Base-by-base conservation (phyloP, 1,284 basidiomycete species). In the Kalmanozyma brasiliensis region DNA sequence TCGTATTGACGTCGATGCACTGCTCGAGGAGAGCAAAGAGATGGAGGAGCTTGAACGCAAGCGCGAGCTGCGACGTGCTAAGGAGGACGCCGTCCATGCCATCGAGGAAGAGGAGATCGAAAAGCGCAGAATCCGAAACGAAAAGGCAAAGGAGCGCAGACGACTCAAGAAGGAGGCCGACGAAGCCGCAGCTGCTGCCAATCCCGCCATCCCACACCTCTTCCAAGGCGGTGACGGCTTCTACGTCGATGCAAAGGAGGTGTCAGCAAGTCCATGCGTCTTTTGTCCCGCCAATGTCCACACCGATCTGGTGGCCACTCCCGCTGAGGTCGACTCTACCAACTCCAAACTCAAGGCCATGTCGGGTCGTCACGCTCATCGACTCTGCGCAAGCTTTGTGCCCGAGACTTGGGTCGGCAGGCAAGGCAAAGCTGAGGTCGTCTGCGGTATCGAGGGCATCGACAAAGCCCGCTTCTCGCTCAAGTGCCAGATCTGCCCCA, bases 401-500 rank as follows among this genome's bases (percentile, higher is more conserved):
- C 80, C 80, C 11, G 80, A 81, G 55, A 76, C 72, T 1, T 81
- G 76, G 74, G 69, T 80, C 13, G 73, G 61, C 9, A 63, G 64
- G 38, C 59, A 61, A 10, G 73, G 58, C 24, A 58, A 69, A 17
- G 36, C 38, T 20, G 70, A 76, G 8, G 46, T 61, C 7, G 78
- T 80, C 2, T 64, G 72, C 38, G 77, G 79, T 35, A 75, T 65
- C 46, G 73, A 68, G 14, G 60, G 57, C 24, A 78, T 80, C 43
- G 63, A 75, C 38, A 71, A 67, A 32, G 77, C 70, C 7, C 70
- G 78, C 19, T 79, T 75, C 61, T 51, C 60, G 24, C 76, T 81
- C 56, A 95, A 94, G 89, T 97, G 94, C 81, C 86, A 88, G 11
- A 87, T 88, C 6, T 98, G 94, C 81, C 85, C 86, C 24, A 91